A percentile compares a stretch with the other conserved stretches of the same genome.
phyloP scores from a whole-genome alignment of 2,329 filamentous ascomycete species.

The Metarhizium robertsii region DNA sequence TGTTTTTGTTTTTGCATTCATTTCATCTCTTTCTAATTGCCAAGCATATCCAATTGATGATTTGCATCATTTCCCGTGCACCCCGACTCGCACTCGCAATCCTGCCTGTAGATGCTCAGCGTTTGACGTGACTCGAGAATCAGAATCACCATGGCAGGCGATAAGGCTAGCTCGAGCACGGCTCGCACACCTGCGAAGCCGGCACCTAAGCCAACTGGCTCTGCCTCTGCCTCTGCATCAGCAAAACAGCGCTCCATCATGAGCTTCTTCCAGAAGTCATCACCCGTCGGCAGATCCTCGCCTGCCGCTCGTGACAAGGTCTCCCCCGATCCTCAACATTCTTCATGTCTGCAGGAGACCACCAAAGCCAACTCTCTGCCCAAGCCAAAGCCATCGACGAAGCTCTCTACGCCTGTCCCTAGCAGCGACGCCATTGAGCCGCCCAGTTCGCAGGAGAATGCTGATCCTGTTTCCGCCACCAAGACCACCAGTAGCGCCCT shows the following conservation, averaged over 20 bases:
- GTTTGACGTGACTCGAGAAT: background rate
- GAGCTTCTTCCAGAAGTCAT: slow-evolving; percentile 36
- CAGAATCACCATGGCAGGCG: slow-evolving; percentile 3
- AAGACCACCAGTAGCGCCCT: slow-evolving; percentile 29
- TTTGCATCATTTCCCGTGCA: background rate
- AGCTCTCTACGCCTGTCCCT: slow-evolving; percentile 58
- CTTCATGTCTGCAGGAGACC: slow-evolving; percentile 30
- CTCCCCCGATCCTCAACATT: slow-evolving; percentile 19
- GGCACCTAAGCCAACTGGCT: slow-evolving; percentile 2
- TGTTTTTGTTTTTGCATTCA: background rate
- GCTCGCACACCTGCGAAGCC: slow-evolving; percentile 6
- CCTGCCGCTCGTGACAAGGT: slow-evolving; percentile 23
- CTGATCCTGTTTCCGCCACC: slow-evolving; percentile 34
- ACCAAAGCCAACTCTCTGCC: slow-evolving; percentile 31
- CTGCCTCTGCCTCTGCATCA: slow-evolving; percentile 17
- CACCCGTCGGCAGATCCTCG: slow-evolving; percentile 22
- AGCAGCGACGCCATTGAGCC: slow-evolving; percentile 69
- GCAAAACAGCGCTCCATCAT: slow-evolving; percentile 33
- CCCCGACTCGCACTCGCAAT: background rate
- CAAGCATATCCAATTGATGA: background rate
- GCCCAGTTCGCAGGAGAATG: slow-evolving; percentile 61
- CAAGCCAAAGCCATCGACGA: slow-evolving; percentile 28
- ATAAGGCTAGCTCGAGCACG: background rate
- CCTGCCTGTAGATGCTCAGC: background rate
- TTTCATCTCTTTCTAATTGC: background rate